These are phyloP conservation scores for Cyberlindnera galapagoensis DNA, from an alignment of 805 yeast species.

Conservation along the genomic window DNA sequence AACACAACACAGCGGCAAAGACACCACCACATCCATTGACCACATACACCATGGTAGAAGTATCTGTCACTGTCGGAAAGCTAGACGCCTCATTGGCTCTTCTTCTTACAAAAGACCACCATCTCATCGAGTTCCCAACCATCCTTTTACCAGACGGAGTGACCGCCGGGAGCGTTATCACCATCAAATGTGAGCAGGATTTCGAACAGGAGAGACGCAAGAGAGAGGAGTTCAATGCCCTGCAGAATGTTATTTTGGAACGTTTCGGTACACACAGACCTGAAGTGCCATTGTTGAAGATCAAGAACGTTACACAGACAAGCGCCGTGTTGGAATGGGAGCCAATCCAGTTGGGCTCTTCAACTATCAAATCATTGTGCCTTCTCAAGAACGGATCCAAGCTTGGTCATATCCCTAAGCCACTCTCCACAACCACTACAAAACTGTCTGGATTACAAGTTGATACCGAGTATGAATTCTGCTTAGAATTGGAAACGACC, in stretches of 20 bases:
- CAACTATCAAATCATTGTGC: conserved; percentile 68
- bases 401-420: conserved; percentile 79
- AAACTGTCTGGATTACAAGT: conserved; percentile 89
- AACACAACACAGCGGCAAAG: not conserved
- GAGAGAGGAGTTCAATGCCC: conserved; percentile 44
- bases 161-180: conserved; percentile 86
- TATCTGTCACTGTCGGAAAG: conserved; percentile 90
- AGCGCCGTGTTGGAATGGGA: conserved; percentile 96
- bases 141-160: conserved; percentile 85
- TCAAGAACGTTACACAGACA: conserved; percentile 85
- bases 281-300: conserved; percentile 55
- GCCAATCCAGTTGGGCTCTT: conserved; percentile 72
- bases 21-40: not conserved
- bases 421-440: conserved; percentile 69
- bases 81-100: conserved; percentile 92
- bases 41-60: conserved; percentile 62
- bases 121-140: conserved; percentile 95
- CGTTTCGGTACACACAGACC: conserved; percentile 75
- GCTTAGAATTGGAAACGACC: conserved; percentile 75
- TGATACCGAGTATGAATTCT: conserved; percentile 75
- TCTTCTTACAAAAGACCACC: conserved; percentile 85
- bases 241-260: conserved; percentile 69
- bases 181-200: conserved; percentile 78
- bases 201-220: conserved; percentile 57
- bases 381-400: conserved; percentile 66